Evolutionary conservation across 2,329 filamentous ascomycete species (phyloP), one percentile per base, ranked within the genome.

Genomic region (Zasmidium cellare): DNA sequence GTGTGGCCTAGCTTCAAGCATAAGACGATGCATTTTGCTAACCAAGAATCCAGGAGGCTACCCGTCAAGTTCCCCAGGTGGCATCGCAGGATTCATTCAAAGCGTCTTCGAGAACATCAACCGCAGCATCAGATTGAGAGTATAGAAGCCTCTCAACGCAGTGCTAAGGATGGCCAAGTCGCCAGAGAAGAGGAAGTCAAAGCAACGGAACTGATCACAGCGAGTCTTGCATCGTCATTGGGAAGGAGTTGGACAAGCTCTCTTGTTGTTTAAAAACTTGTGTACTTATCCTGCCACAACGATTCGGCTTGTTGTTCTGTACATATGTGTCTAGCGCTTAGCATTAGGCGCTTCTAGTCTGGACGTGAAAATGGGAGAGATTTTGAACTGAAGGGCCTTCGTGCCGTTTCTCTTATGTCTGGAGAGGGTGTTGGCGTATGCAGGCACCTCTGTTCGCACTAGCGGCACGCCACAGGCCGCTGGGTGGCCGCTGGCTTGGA

Each of bases 81-180:
- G 59, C 28, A 57, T 50, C 20, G 49, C 49, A 22, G 54, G 58
- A n/a, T 61, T 64, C 50, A 46, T 66, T 20, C 46, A 53, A 16
- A 59, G 59, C 46, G 31, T 66, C 48, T 44, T 67, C 9, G 51
- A 55, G 9, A 60, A 54, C 54, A 46, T 67, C 54, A 65, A 66
- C 55, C 58, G 64, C 28, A 62, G 48, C 54, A 56, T 67, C 28
- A 58, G 64, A 45, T 60, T 62, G 35, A 53, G 61, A 41, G 59
- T 61, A 3, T 65, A 64, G 55, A 41, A 41, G 16, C 6, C 35
- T 18, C 16, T 14, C 35, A 41, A 18, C 6, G 5, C 35, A 46
- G 51, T 45, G 47, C 41, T 41, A 6, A 28, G 46, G 35, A 54
- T 51, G 9, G 18, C 44, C 41, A 41, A 35, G n/a, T 41, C 28